Conservation (phyloP, 164 flowering plant species). For the Chimonanthus praecox region DNA sequence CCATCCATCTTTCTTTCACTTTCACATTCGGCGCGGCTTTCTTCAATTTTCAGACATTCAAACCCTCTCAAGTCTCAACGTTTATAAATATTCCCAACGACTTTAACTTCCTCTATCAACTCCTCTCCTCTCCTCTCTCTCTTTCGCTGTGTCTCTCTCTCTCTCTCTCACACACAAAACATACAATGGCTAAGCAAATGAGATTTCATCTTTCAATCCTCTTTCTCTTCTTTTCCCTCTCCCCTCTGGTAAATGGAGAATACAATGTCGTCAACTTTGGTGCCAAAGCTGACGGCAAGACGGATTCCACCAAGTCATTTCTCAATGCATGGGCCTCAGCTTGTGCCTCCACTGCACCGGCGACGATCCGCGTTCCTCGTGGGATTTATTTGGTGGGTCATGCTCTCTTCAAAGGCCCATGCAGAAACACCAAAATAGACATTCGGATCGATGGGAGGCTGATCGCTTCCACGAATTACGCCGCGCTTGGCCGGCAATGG, state of each 20-base stretch:
- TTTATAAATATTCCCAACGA: not conserved
- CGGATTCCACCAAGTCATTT: constrained; percentile 16
- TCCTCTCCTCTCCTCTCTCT: not conserved
- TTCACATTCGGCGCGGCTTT: constrained; percentile 1
- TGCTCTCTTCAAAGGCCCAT: constrained; percentile 22
- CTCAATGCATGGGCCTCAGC: constrained; percentile 24
- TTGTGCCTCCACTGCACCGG: constrained; percentile 17
- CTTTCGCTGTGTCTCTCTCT: constrained; percentile 12
- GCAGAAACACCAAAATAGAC: constrained; percentile 9
- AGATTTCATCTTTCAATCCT: constrained; percentile 6
- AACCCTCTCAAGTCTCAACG: not conserved
- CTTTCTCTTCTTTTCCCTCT: not conserved
- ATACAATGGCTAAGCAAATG: constrained; percentile 2
- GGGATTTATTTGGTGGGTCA: constrained; percentile 21
- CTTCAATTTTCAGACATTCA: not conserved
- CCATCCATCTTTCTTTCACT: not conserved
- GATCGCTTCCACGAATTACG: constrained; percentile 18
- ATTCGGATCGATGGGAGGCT: constrained; percentile 22
- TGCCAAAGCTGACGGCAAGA: constrained; percentile 18
- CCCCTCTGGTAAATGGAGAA: constrained; percentile 10
- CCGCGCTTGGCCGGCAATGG: constrained; percentile 14
- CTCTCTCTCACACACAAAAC: not conserved
- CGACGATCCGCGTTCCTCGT: constrained; percentile 19
- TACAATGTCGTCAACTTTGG: constrained; percentile 19
- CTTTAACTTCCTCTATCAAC: constrained; percentile 2